These are phyloP conservation scores for Chamaecyparis obtusa DNA, from an alignment of 75 land plant genomes.

Conservation along the genomic window DNA sequence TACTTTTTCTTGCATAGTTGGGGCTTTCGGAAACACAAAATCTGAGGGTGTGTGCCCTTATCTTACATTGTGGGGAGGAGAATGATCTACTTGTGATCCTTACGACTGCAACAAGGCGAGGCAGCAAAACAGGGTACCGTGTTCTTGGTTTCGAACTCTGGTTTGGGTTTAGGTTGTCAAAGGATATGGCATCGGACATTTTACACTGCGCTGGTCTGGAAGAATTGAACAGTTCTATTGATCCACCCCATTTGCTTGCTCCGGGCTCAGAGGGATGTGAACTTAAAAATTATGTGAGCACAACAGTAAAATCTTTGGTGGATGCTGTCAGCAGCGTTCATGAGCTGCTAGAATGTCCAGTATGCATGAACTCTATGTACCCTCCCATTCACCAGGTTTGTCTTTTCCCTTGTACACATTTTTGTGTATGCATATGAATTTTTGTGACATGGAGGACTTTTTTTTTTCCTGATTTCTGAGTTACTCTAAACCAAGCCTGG, in stretches of 20 bases:
- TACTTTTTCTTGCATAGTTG: not conserved
- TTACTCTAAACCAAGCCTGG: not conserved
- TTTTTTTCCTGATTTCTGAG: not conserved
- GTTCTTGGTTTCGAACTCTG: not conserved
- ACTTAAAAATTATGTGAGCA: not conserved
- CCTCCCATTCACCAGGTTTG: conserved; percentile 79
- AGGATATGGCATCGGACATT: not conserved
- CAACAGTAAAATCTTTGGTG: conserved; percentile 34
- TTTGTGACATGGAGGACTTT: not conserved
- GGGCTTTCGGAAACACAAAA: not conserved
- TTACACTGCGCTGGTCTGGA: not conserved
- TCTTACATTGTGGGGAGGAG: not conserved
- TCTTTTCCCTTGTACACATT: not conserved
- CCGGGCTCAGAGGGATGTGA: not conserved
- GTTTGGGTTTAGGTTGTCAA: not conserved
- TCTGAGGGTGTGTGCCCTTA: not conserved
- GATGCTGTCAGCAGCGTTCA: conserved; percentile 48
- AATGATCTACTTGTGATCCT: not conserved
- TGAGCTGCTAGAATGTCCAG: conserved; percentile 73
- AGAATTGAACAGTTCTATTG: not conserved
- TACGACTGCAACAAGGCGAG: not conserved
- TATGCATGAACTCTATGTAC: conserved; percentile 73
- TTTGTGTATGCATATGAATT: not conserved
- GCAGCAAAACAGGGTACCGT: not conserved
- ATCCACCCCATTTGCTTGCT: not conserved